phyloP scores from a whole-genome alignment of 176 grass and related monocot genomes.

The Coix lacrymajobi region DNA sequence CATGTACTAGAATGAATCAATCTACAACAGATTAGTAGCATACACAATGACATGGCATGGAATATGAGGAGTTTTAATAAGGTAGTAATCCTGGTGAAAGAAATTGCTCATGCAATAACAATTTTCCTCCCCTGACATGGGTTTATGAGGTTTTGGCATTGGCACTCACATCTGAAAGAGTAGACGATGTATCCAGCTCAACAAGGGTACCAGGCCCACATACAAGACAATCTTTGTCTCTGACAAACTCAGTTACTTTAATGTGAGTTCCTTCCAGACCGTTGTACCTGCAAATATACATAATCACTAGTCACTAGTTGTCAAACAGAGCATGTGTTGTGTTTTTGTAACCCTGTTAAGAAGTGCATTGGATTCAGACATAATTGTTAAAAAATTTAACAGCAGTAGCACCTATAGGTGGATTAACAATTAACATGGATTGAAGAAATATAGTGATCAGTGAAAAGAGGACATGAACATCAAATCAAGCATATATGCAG shows the following conservation, averaged over 20 bases:
- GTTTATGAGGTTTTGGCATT: constrained; percentile 15
- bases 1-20: not conserved
- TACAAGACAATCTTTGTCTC: constrained; percentile 85
- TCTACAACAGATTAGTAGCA: not conserved
- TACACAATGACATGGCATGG: not conserved
- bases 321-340: not conserved
- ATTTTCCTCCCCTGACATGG: not conserved
- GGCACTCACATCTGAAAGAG: constrained; percentile 58
- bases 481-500: not conserved
- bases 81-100: not conserved
- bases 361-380: constrained; percentile 3
- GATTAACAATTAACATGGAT: not conserved
- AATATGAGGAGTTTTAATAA: not conserved
- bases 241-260: constrained; percentile 92
- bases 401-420: not conserved
- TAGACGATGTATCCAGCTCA: constrained; percentile 59
- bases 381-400: not conserved
- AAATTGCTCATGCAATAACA: not conserved
- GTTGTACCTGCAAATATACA: constrained; percentile 64
- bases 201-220: constrained; percentile 86
- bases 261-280: constrained; percentile 82
- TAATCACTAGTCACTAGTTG: not conserved
- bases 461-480: not conserved
- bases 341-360: not conserved
- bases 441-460: not conserved